Conservation (phyloP, 768 basidiomycete species). For the Collybia sp. region DNA sequence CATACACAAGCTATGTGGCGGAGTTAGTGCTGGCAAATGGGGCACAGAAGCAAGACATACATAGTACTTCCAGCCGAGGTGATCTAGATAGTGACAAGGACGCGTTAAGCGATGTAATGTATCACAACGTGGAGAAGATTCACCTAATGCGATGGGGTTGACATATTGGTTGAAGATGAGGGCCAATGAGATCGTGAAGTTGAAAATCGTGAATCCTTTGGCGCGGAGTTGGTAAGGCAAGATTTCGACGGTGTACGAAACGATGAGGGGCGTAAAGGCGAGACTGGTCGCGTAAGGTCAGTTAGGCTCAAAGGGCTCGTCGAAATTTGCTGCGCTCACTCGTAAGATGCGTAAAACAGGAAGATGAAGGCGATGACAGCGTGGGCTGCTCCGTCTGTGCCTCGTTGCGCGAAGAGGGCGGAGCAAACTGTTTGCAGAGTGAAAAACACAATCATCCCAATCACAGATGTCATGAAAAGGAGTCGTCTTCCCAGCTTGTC, state of each 20-base stretch:
- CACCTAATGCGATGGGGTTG: slow-evolving; percentile 72
- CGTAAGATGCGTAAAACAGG: slow-evolving; percentile 75
- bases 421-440: slow-evolving; percentile 65
- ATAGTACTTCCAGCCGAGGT: slow-evolving; percentile 75
- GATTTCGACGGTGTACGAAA: slow-evolving; percentile 87
- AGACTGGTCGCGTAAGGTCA: slow-evolving; percentile 31
- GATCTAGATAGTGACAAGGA: slow-evolving; percentile 15
- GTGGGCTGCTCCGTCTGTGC: slow-evolving; percentile 44
- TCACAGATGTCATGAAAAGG: slow-evolving; percentile 58
- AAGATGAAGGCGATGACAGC: slow-evolving; percentile 83
- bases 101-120: slow-evolving; percentile 2
- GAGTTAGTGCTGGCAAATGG: not conserved
- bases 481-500: slow-evolving; percentile 67
- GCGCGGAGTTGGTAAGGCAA: slow-evolving; percentile 79
- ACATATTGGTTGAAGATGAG: slow-evolving; percentile 90
- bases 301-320: not conserved
- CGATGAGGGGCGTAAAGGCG: slow-evolving; percentile 83
- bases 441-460: slow-evolving; percentile 64
- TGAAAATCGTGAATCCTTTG: slow-evolving; percentile 82
- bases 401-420: slow-evolving; percentile 44
- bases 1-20: slow-evolving; percentile 52
- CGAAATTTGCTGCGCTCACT: slow-evolving; percentile 36
- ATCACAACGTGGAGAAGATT: slow-evolving; percentile 4
- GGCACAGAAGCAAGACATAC: slow-evolving; percentile 23
- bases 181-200: slow-evolving; percentile 69